Percentiles rank a stretch among this genome's conserved stretches.
These are phyloP conservation scores for Alternaria panax DNA, from an alignment of 2,329 filamentous ascomycete genomes.

Conservation along the genomic window DNA sequence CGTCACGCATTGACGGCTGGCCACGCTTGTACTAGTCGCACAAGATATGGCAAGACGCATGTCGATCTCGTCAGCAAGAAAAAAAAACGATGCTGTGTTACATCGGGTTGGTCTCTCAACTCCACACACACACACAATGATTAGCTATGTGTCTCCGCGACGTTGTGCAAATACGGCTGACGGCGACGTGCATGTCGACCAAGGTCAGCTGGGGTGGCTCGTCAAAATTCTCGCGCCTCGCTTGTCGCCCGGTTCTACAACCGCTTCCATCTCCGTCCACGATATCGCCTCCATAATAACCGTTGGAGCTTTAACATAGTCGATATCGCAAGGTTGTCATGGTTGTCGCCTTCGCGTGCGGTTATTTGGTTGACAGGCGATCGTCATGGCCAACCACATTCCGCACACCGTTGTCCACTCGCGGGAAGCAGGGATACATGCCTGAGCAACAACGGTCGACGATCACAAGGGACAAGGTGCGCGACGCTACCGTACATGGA, in stretches of 20 bases:
- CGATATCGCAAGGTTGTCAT: slow-evolving; percentile 5
- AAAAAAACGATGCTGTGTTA: slow-evolving; percentile 18
- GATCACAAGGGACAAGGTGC: slow-evolving; percentile 43
- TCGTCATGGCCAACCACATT: slow-evolving; percentile 5
- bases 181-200: slow-evolving; percentile 40
- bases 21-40: slow-evolving; percentile 27
- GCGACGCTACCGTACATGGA: slow-evolving; percentile 39
- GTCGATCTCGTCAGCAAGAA: slow-evolving; percentile 26
- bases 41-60: slow-evolving; percentile 30
- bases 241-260: slow-evolving; percentile 22
- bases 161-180: slow-evolving; percentile 30
- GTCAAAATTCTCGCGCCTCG: slow-evolving; percentile 17
- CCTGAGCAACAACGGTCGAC: slow-evolving; percentile 38
- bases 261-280: slow-evolving; percentile 15
- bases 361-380: slow-evolving; percentile 4
- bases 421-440: slow-evolving; percentile 43
- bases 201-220: slow-evolving; percentile 38
- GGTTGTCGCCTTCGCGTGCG: slow-evolving; percentile 13
- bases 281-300: slow-evolving; percentile 7
- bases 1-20: slow-evolving; percentile 13
- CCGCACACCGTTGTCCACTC: slow-evolving; percentile 27
- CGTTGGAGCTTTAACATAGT: background rate
- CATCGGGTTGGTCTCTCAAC: slow-evolving; percentile 29
- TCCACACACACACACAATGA: slow-evolving; percentile 18
- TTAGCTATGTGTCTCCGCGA: slow-evolving; percentile 13